Conservation (phyloP, 805 yeast species). For the Sugiyamaella floridensis region DNA sequence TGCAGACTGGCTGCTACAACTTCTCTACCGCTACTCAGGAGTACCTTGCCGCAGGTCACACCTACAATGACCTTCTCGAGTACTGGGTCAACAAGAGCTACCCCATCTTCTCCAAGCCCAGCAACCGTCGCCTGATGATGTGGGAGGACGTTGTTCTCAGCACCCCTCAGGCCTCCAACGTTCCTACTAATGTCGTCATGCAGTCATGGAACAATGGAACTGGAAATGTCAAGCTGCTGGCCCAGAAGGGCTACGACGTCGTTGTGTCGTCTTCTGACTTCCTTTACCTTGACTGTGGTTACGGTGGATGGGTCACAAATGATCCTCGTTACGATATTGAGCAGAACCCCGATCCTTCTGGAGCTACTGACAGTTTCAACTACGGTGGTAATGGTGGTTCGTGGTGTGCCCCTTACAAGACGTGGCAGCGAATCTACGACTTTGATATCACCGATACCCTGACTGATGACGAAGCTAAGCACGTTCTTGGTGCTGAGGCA, state of each 20-base stretch:
- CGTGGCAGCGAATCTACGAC: constrained; percentile 38
- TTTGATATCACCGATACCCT: constrained; percentile 32
- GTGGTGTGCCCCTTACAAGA: constrained; percentile 41
- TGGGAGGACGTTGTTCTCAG: constrained; percentile 36
- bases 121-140: constrained; percentile 32
- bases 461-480: constrained; percentile 28
- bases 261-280: constrained; percentile 32
- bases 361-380: constrained; percentile 27
- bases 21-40: constrained; percentile 25
- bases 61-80: constrained; percentile 31
- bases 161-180: constrained; percentile 21
- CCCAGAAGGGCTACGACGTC: constrained; percentile 34
- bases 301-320: constrained; percentile 34
- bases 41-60: constrained; percentile 29
- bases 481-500: constrained; percentile 36
- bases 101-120: constrained; percentile 29
- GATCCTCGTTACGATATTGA: constrained; percentile 31
- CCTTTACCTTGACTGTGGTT: constrained; percentile 39
- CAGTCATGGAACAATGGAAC: constrained; percentile 33
- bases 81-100: constrained; percentile 33
- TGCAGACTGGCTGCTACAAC: constrained; percentile 33
- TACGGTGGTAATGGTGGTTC: constrained; percentile 32
- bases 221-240: constrained; percentile 26
- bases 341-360: constrained; percentile 14
- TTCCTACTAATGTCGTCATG: constrained; percentile 32